Evolutionary conservation across 352 stramenopile genomes (phyloP).

Genomic region (Phytophthora fragariae): DNA sequence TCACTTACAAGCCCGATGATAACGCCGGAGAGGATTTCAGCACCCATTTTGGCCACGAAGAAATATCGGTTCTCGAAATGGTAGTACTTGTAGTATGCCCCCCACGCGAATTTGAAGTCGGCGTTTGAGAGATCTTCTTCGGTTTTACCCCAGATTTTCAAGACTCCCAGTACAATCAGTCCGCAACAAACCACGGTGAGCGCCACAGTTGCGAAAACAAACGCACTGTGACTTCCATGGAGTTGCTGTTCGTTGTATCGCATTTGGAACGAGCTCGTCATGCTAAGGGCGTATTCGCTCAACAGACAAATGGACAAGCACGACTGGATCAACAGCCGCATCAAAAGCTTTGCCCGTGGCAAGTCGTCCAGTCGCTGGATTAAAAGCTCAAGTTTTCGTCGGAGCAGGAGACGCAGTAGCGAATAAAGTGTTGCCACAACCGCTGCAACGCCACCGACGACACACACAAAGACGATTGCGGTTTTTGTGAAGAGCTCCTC

Average conservation of each 20-base stretch:
- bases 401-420: constrained; percentile 53
- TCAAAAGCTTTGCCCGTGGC: constrained; percentile 71
- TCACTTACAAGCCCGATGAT: constrained; percentile 80
- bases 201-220: constrained; percentile 66
- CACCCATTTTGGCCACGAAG: constrained; percentile 82
- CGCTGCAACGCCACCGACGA: constrained; percentile 66
- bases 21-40: constrained; percentile 74
- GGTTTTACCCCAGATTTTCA: constrained; percentile 73
- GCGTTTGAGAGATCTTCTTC: constrained; percentile 61
- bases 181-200: constrained; percentile 75
- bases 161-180: constrained; percentile 68
- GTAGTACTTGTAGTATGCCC: constrained; percentile 88
- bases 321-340: constrained; percentile 72
- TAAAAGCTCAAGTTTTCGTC: constrained; percentile 58
- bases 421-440: constrained; percentile 68
- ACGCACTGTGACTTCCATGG: constrained; percentile 50
- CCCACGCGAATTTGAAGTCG: constrained; percentile 84
- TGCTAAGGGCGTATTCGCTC: constrained; percentile 81
- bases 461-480: constrained; percentile 64
- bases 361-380: constrained; percentile 72
- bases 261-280: constrained; percentile 84
- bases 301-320: constrained; percentile 80
- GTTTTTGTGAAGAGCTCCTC: constrained; percentile 82
- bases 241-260: constrained; percentile 65
- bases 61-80: constrained; percentile 70